A percentile compares a stretch with the other conserved stretches of the same genome.
Conservation (phyloP, 768 basidiomycete genomes). For the Mycena sanguinolenta region DNA sequence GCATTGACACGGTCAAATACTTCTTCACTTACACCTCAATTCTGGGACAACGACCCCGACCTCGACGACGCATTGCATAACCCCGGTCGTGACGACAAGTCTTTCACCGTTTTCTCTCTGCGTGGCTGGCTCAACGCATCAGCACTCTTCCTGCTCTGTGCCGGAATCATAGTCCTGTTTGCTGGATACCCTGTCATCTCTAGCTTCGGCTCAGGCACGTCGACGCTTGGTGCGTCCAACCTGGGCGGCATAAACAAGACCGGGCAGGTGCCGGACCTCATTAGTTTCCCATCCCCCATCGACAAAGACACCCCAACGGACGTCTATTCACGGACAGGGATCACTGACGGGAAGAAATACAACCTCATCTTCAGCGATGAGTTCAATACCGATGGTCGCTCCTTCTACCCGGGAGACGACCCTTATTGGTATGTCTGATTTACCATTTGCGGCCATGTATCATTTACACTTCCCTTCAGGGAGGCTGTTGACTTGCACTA, state of each 20-base stretch:
- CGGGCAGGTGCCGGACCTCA: constrained; percentile 74
- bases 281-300: constrained; percentile 76
- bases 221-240: constrained; percentile 67
- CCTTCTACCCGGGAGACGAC: constrained; percentile 85
- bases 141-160: constrained; percentile 67
- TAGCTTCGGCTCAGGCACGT: neutral
- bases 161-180: constrained; percentile 73
- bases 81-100: constrained; percentile 56
- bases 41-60: constrained; percentile 73
- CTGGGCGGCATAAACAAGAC: constrained; percentile 81
- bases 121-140: constrained; percentile 75
- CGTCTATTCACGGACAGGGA: constrained; percentile 58
- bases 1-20: constrained; percentile 43
- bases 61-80: constrained; percentile 80
- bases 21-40: constrained; percentile 57
- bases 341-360: constrained; percentile 50
- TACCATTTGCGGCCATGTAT: neutral
- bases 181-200: constrained; percentile 78
- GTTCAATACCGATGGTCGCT: constrained; percentile 66
- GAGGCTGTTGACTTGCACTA: constrained; percentile 91
- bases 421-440: constrained; percentile 65
- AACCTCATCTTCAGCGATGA: constrained; percentile 81
- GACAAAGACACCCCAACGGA: constrained; percentile 81
- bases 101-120: constrained; percentile 68
- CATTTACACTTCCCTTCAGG: constrained; percentile 57